Conservation (phyloP, 495 filamentous ascomycete genomes). For the Symbiotaphrina buchneri region DNA sequence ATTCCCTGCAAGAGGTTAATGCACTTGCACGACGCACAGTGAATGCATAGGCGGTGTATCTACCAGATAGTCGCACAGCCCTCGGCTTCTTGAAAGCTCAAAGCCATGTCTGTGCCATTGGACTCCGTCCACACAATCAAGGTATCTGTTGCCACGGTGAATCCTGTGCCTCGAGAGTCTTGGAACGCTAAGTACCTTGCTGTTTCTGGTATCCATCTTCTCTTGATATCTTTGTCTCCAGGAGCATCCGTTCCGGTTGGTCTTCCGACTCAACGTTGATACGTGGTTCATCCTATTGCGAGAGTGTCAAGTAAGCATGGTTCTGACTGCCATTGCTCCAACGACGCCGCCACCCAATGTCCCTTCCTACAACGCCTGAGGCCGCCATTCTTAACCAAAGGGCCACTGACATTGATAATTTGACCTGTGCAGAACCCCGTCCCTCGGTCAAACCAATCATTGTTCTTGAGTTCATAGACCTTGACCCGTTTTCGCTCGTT, state of each 20-base stretch:
- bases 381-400: too few relatives aligned
- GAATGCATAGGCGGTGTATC: neutral
- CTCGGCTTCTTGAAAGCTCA: constrained; percentile 95
- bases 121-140: constrained; percentile 93
- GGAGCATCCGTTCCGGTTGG: constrained; percentile 52
- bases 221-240: constrained; percentile 78
- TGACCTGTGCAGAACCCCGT: constrained; percentile 85
- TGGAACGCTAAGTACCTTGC: constrained; percentile 40
- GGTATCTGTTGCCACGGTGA: constrained; percentile 37
- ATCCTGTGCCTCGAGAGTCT: neutral
- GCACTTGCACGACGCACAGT: constrained; percentile 2
- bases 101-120: constrained; percentile 80
- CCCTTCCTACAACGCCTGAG: too few relatives aligned
- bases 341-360: too few relatives aligned
- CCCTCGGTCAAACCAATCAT: constrained; percentile 97
- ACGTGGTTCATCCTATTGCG: constrained; percentile 58
- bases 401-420: constrained; percentile 56
- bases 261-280: constrained; percentile 91
- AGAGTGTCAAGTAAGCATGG: too few relatives aligned
- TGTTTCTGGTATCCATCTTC: constrained; percentile 98
- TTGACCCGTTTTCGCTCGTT: constrained; percentile 93
- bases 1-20: constrained; percentile 39
- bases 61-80: constrained; percentile 86
- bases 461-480: constrained; percentile 93
- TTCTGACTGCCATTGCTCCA: too few relatives aligned